Evolutionary conservation across 108 stramenopile species (phyloP).

Genomic region (Skeletonema grethae): DNA sequence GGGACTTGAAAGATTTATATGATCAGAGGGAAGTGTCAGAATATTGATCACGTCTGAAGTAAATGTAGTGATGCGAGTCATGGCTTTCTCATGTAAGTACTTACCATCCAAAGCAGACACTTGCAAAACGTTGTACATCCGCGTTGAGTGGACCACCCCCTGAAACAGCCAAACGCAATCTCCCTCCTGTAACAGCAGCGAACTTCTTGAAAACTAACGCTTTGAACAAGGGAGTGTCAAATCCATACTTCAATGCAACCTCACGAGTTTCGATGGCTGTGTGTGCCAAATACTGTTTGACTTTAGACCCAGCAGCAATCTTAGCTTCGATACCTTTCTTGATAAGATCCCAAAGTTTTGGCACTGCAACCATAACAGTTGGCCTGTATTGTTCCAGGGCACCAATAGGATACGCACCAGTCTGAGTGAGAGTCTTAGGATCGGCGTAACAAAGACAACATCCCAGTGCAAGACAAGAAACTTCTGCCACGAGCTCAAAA

Average conservation of each 20-base stretch:
- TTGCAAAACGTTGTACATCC: conserved; percentile 84
- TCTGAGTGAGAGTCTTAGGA: conserved; percentile 79
- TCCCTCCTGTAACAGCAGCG: conserved; percentile 78
- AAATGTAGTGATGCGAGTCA: background rate
- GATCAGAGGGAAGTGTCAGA: background rate
- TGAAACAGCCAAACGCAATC: conserved; percentile 73
- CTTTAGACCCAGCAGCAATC: conserved; percentile 64
- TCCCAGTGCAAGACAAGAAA: conserved; percentile 61
- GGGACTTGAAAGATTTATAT: conserved; percentile 21
- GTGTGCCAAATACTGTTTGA: conserved; percentile 69
- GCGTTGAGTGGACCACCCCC: conserved; percentile 88
- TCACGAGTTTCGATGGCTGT: conserved; percentile 71
- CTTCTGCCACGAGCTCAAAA: conserved; percentile 88
- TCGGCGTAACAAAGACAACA: conserved; percentile 83
- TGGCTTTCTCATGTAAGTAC: background rate
- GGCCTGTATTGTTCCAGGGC: conserved; percentile 85
- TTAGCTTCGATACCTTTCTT: conserved; percentile 90
- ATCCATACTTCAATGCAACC: conserved; percentile 69
- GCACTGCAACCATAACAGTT: conserved; percentile 88
- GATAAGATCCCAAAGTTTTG: conserved; percentile 95
- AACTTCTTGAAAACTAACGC: conserved; percentile 90
- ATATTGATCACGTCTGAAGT: background rate
- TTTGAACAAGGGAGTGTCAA: conserved; percentile 89
- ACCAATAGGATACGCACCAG: conserved; percentile 84
- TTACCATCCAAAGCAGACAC: conserved; percentile 69